These are phyloP conservation scores for Passalora sequoiae DNA, from an alignment of 2,329 filamentous ascomycete species.

Conservation along the genomic window DNA sequence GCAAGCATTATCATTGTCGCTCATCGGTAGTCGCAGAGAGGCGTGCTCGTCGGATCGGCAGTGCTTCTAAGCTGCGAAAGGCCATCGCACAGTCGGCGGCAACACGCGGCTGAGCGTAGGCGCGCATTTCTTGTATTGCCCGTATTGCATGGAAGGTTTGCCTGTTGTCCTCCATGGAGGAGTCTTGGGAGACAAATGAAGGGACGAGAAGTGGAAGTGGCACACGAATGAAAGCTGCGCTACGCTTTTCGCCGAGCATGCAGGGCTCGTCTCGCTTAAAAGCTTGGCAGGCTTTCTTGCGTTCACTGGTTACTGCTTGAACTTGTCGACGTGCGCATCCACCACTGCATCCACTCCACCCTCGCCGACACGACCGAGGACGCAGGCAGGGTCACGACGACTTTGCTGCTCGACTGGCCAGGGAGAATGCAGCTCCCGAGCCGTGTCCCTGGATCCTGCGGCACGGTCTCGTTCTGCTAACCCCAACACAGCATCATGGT, in stretches of 20 bases:
- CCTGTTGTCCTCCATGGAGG: not conserved
- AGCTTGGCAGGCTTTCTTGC: not conserved
- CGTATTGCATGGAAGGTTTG: not conserved
- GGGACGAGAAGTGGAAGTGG: not conserved
- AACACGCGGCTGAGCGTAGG: not conserved
- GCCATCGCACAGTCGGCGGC: not conserved
- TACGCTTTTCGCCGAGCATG: not conserved
- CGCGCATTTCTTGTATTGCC: constrained; percentile 1
- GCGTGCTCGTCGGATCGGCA: not conserved
- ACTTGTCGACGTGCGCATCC: not conserved
- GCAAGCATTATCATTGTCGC: not conserved
- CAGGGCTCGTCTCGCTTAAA: not conserved
- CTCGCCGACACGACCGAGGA: too few species aligned
- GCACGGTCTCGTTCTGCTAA: constrained; percentile 10
- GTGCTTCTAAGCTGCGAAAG: not conserved
- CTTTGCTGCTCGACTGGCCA: not conserved
- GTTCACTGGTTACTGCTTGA: not conserved
- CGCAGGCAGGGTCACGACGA: not conserved
- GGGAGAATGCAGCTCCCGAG: not conserved
- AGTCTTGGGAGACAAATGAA: too few species aligned
- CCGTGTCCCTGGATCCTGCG: not conserved
- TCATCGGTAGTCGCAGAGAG: not conserved
- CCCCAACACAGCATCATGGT: constrained; percentile 11
- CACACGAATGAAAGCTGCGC: not conserved
- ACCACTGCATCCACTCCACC: not conserved